A percentile compares a stretch with the other conserved stretches of the same genome.
phyloP scores from a whole-genome alignment of 2,329 filamentous ascomycete species.

The Blastomyces parvus region DNA sequence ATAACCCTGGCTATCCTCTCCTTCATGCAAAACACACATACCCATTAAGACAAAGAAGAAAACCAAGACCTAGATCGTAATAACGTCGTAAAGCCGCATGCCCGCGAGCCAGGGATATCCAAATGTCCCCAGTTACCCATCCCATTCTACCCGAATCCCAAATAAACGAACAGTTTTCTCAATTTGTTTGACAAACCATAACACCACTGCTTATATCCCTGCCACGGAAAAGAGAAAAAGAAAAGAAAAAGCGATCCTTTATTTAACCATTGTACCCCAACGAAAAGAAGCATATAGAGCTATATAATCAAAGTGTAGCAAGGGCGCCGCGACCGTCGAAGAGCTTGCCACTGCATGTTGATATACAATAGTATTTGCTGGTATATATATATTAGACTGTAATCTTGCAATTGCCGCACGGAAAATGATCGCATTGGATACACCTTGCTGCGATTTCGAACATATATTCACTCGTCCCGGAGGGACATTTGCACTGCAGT shows the following conservation, averaged over 20 bases:
- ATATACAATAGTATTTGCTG: neutral
- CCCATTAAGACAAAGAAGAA: neutral
- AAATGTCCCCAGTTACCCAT: no score
- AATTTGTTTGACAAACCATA: no score
- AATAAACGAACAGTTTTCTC: no score
- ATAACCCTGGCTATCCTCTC: neutral
- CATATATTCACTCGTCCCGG: conserved; percentile 7
- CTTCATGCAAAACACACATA: neutral
- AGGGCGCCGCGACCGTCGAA: no score
- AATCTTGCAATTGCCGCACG: conserved; percentile 9
- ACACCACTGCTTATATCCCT: no score
- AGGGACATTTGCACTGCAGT: conserved; percentile 11
- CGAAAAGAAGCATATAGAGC: neutral
- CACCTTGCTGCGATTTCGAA: conserved; percentile 5
- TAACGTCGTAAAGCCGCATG: neutral
- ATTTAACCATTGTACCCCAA: neutral
- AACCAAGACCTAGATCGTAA: neutral
- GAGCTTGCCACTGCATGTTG: neutral
- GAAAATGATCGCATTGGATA: conserved; percentile 11
- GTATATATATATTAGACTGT: neutral
- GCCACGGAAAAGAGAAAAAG: no score
- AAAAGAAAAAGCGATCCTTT: no score
- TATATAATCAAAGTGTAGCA: neutral
- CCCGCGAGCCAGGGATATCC: no score
- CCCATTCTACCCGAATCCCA: no score